A percentile compares a stretch with the other conserved stretches of the same genome.
Evolutionary conservation across 1,284 basidiomycete genomes (phyloP).

Genomic region (Apiotrichum sp.): DNA sequence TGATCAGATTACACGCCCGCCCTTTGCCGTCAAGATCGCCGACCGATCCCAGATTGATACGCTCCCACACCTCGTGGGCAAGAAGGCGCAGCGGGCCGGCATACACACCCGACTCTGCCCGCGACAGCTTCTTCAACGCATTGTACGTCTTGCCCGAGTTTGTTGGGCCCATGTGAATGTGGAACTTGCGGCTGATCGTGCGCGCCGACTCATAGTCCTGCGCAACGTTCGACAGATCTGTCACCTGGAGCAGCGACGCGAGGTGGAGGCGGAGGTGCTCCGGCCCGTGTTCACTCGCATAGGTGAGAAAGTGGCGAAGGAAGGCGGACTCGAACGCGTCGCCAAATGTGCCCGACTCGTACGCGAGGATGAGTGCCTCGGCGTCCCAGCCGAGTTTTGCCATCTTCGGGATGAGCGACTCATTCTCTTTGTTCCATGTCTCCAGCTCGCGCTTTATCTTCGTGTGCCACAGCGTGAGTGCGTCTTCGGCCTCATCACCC

Average conservation of each 20-base stretch:
- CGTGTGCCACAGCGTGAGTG: conserved; percentile 4
- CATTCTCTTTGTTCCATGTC: conserved; percentile 3
- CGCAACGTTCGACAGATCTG: conserved; percentile 44
- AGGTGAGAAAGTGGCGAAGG: conserved; percentile 28
- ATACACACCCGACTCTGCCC: conserved; percentile 69
- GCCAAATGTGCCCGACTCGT: conserved; percentile 20
- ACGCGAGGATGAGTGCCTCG: conserved; percentile 22
- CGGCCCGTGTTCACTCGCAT: conserved; percentile 5
- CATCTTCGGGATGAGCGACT: conserved; percentile 10
- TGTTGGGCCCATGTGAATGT: conserved; percentile 95
- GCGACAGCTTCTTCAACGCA: conserved; percentile 79
- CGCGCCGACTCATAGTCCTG: conserved; percentile 46
- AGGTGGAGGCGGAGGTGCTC: conserved; percentile 25
- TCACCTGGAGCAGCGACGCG: conserved; percentile 33
- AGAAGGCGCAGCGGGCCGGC: conserved; percentile 87
- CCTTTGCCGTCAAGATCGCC: conserved; percentile 49
- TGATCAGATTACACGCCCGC: conserved; percentile 79
- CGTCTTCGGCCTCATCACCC: conserved; percentile 5
- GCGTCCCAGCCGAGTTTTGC: conserved; percentile 24
- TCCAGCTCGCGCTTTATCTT: conserved; percentile 1
- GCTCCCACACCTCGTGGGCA: conserved; percentile 90
- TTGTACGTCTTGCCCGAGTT: conserved; percentile 97
- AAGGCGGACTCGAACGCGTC: conserved; percentile 28
- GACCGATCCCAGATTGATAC: conserved; percentile 84
- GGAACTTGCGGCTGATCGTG: conserved; percentile 63